Evolutionary conservation across 2,329 filamentous ascomycete genomes (phyloP).

Genomic region (Colletotrichum scovillei): DNA sequence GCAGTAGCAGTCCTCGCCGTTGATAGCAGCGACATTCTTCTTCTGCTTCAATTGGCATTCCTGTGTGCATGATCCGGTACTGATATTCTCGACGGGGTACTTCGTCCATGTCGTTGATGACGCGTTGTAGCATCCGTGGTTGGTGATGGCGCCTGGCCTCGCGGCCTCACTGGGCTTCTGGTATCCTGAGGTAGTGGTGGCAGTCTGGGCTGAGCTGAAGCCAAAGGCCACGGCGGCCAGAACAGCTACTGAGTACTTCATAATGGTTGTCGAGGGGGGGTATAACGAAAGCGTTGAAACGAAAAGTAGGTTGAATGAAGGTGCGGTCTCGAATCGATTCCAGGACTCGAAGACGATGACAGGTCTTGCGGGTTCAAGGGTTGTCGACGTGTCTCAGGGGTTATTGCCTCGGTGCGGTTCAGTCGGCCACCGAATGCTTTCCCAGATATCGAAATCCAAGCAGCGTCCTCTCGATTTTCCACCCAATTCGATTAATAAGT

Average conservation of each 20-base stretch:
- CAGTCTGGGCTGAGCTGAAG: slow-evolving; percentile 24
- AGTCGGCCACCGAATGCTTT: neutral
- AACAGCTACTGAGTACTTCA: slow-evolving; percentile 28
- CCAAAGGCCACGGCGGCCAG: slow-evolving; percentile 31
- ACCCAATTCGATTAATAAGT: slow-evolving; percentile 9
- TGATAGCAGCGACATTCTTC: slow-evolving; percentile 71
- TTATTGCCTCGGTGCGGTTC: neutral
- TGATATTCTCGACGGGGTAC: slow-evolving; percentile 39
- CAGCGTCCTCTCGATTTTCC: neutral
- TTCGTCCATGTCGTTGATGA: slow-evolving; percentile 50
- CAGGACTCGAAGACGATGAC: slow-evolving; percentile 16
- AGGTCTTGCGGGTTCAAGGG: neutral
- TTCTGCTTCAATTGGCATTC: slow-evolving; percentile 41
- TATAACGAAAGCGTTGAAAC: slow-evolving; percentile 17
- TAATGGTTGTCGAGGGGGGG: slow-evolving; percentile 15
- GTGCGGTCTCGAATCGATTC: slow-evolving; percentile 16
- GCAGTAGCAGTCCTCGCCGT: slow-evolving; percentile 76
- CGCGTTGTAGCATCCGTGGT: slow-evolving; percentile 64
- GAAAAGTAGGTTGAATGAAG: neutral
- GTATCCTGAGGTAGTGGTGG: neutral
- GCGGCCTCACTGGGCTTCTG: slow-evolving; percentile 54
- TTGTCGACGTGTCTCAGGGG: slow-evolving; percentile 5
- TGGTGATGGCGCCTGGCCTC: slow-evolving; percentile 48
- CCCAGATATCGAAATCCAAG: neutral
- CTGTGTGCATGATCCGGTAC: slow-evolving; percentile 55